Evolutionary conservation across 164 flowering plant species (phyloP).

Genomic region (Dillenia turbinata): DNA sequence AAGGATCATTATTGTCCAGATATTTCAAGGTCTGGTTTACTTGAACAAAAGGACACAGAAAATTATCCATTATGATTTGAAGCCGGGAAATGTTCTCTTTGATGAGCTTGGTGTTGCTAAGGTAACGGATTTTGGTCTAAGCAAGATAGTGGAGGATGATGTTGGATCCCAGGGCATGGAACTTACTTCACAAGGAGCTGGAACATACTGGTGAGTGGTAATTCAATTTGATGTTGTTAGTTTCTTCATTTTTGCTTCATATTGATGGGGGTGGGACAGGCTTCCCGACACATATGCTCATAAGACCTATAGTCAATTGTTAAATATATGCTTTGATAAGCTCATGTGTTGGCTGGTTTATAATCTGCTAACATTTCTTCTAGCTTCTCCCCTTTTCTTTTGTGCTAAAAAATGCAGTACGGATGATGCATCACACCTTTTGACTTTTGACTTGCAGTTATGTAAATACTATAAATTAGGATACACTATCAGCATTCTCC

Average conservation of each 20-base stretch:
- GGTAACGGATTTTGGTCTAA: conserved; percentile 98
- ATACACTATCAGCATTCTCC: no score
- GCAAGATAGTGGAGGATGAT: conserved; percentile 96
- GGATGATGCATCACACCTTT: no score
- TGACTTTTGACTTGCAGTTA: no score
- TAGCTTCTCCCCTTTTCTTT: no score
- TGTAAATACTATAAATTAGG: no score
- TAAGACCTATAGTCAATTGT: no score
- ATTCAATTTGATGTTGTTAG: neutral
- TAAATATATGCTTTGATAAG: no score
- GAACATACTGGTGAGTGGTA: conserved; percentile 84
- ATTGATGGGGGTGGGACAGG: no score
- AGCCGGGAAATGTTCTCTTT: conserved; percentile 97
- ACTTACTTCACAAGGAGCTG: conserved; percentile 99
- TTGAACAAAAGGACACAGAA: conserved; percentile 87
- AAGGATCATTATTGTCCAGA: conserved; percentile 80
- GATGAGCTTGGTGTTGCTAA: conserved; percentile 96
- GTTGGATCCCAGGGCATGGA: conserved; percentile 99
- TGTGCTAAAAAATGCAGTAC: no score
- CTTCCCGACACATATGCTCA: no score
- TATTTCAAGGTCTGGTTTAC: conserved; percentile 96
- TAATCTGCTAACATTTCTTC: no score
- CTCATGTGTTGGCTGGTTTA: neutral
- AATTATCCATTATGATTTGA: conserved; percentile 95
- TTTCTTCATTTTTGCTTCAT: neutral